Base-by-base conservation (phyloP, 768 basidiomycete species). In the Artomyces pyxidatus region DNA sequence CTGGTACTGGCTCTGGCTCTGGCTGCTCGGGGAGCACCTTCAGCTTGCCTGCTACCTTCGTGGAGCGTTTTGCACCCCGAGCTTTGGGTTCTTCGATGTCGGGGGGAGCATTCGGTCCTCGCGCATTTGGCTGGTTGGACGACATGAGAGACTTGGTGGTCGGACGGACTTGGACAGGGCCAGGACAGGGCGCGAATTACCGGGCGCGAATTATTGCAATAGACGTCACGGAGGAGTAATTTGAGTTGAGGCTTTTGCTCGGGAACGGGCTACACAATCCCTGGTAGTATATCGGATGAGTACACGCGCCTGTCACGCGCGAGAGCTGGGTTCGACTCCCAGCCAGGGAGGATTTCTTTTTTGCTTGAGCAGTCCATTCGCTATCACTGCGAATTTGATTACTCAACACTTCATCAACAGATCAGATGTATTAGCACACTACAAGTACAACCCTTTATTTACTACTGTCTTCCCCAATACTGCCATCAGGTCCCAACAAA, bases 11-110 rank as follows among this genome's bases (percentile, higher is more conserved):
- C 3, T 56, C 54, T 12, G 72, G 69, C 28, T 87, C 83, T 6
- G 85, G 87, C 59, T 91, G 83, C 61, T 92, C 89, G 42, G 89
- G 89, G 26, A 92, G 73, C 14, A 92, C 87, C 61, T 92, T 91
- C 55, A 92, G 78, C 63, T 92, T 92, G 38, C 88, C 87, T 11
- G 83, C 82, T 8, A 84, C 78, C 61, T 89, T 89, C 0, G 87
- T 88, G 17, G 85, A 81, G 55, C 87, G 73, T 58, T 88, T 87
- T 12, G 85, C 85, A 0, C 85, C 85, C 46, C 85, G 74, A 19
- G 73, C 67, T 57, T 85, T 87, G 10, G 70, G 63, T 52, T 83
- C 81, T n/a, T n/a, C n/a, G n/a, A n/a, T n/a, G 11, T 58, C 56
- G 12, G 60, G 21, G 21, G 49, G 14, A 2, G 39, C 32, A 35